Base-by-base conservation (phyloP, 257 asterid species). In the Salvia splendens region DNA sequence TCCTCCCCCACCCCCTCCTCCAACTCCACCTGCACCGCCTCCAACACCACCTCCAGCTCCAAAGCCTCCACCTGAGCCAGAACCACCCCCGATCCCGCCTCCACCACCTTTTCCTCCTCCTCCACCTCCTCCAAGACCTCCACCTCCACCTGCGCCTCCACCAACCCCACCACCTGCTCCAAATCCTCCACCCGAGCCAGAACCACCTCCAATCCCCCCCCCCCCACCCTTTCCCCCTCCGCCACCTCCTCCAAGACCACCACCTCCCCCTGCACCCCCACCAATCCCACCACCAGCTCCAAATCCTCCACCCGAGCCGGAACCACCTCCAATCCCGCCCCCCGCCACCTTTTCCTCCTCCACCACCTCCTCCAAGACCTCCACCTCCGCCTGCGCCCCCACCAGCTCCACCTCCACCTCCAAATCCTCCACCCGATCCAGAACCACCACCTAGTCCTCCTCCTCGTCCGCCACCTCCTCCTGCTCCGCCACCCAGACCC, bases 221-320 rank as follows among this genome's bases (percentile, higher is more conserved):
- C n/a, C n/a, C n/a, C n/a, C n/a, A n/a, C n/a, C n/a, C n/a, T n/a
- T n/a, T n/a, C n/a, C n/a, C n/a, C n/a, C n/a, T n/a, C n/a, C 79
- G 2, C 79, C 79, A 6, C 79, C 79, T 2, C 36, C 74, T 0
- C 78, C 78, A 46, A 50, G 11, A n/a, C n/a, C n/a, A n/a, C n/a
- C n/a, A 6, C 75, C 75, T 7, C 64, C 35, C 3, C 75, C 75
- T 1, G 64, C 47, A 20, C 77, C 77, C 9, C 77, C 76, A 6
- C 75, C 79, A n/a, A n/a, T n/a, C n/a, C n/a, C n/a, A n/a, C 74
- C 79, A 17, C 83, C 83, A 3, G 64, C 77, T 2, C 83, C 82
- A 12, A 63, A 62, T 46, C 83, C 83, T 0, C 83, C 64, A 3
- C 80, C 80, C 16, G 46, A 69, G 7, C 83, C 83, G 1, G 75